phyloP scores from a whole-genome alignment of 1,284 basidiomycete species.

The Ceratobasidium sp. region DNA sequence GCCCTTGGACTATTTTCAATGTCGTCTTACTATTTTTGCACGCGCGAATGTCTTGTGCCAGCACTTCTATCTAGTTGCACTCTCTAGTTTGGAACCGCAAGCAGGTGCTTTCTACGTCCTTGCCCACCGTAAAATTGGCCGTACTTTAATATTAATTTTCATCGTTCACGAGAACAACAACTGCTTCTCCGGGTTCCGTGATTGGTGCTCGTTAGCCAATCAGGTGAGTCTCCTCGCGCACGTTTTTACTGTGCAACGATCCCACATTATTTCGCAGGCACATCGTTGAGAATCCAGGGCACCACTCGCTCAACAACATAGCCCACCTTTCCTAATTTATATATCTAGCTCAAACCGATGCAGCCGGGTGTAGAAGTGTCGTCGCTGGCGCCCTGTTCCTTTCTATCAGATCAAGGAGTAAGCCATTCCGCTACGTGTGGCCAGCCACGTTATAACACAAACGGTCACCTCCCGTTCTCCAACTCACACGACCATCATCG shows the following conservation, averaged over 20 bases:
- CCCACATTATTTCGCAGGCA: not conserved
- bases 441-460: not conserved
- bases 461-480: not conserved
- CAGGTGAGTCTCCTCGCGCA: slow-evolving; percentile 15
- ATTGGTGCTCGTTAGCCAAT: slow-evolving; percentile 6
- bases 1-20: no score
- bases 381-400: not conserved
- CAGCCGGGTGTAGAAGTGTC: not conserved
- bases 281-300: slow-evolving; percentile 1
- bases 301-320: not conserved
- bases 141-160: no score
- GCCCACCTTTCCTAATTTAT: not conserved
- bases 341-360: not conserved
- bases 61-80: no score
- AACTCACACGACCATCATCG: slow-evolving; percentile 6
- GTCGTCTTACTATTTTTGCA: no score
- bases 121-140: no score
- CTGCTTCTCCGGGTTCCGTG: not conserved
- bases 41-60: no score
- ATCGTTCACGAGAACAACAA: no score
- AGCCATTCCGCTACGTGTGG: slow-evolving; percentile 9
- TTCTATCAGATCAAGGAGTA: not conserved
- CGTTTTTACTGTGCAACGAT: slow-evolving; percentile 2
- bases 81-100: no score
- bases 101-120: no score